Evolutionary conservation across 2,329 filamentous ascomycete genomes (phyloP).

Genomic region (Ramularia endophylla): DNA sequence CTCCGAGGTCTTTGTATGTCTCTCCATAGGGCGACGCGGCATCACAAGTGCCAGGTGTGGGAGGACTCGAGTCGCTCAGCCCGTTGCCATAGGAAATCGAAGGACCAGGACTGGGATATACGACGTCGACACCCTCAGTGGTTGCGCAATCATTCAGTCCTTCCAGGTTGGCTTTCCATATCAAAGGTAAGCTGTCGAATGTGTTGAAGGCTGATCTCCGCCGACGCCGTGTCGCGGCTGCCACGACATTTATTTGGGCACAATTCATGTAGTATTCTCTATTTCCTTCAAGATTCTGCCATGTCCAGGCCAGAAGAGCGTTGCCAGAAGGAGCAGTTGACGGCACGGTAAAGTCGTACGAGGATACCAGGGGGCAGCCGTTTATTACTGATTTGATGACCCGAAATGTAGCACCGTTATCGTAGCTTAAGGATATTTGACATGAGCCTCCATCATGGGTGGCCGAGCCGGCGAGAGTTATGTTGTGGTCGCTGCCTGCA

Average conservation of each 20-base stretch:
- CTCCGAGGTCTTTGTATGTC: constrained; percentile 22
- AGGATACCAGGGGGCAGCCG: constrained; percentile 47
- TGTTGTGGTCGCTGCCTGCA: constrained; percentile 56
- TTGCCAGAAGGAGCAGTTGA: constrained; percentile 53
- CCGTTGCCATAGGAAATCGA: constrained; percentile 36
- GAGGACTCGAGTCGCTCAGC: constrained; percentile 23
- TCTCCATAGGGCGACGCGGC: constrained; percentile 23
- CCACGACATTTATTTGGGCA: constrained; percentile 43
- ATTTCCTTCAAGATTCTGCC: constrained; percentile 51
- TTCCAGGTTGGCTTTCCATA: constrained; percentile 41
- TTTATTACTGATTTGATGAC: constrained; percentile 61
- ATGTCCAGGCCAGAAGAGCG: constrained; percentile 66
- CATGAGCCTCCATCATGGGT: constrained; percentile 61
- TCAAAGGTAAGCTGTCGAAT: constrained; percentile 34
- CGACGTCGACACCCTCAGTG: constrained; percentile 32
- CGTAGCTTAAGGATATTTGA: constrained; percentile 66
- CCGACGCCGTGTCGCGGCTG: constrained; percentile 17
- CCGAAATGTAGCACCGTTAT: constrained; percentile 62
- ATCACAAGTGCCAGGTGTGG: constrained; percentile 28
- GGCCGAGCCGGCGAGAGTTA: constrained; percentile 57
- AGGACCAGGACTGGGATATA: constrained; percentile 38
- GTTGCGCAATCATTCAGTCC: constrained; percentile 37
- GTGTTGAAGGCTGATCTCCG: constrained; percentile 15
- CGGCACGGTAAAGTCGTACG: constrained; percentile 63
- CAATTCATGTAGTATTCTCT: constrained; percentile 63